Percentiles rank a stretch among this genome's conserved stretches.
Evolutionary conservation across 2,329 filamentous ascomycete species (phyloP).

Genomic region (Penicillium sp.): DNA sequence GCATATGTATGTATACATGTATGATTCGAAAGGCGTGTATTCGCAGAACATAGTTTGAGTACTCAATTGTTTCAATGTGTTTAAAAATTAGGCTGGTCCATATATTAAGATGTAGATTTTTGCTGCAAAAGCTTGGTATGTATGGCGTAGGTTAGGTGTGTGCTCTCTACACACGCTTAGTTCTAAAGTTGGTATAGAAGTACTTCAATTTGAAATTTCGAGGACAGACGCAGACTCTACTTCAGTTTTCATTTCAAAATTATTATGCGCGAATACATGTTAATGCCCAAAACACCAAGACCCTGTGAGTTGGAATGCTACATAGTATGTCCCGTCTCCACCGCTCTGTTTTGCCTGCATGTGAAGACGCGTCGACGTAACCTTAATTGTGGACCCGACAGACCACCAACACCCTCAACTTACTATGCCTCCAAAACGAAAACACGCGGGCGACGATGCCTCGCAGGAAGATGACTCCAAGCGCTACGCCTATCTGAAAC

Average conservation of each 20-base stretch:
- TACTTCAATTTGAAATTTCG: not conserved
- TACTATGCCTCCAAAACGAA: constrained; percentile 25
- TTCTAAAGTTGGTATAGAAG: too few species aligned
- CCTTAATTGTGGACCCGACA: not conserved
- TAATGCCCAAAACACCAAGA: not conserved
- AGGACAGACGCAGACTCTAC: not conserved
- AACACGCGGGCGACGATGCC: constrained; percentile 19
- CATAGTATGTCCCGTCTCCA: constrained; percentile 1
- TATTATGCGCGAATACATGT: not conserved
- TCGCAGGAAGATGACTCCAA: constrained; percentile 17
- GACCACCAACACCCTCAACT: not conserved
- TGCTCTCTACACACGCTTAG: too few species aligned
- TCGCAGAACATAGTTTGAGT: not conserved
- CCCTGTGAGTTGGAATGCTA: not conserved
- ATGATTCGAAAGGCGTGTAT: not conserved
- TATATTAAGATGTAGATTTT: not conserved
- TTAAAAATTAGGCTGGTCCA: not conserved
- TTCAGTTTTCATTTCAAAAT: not conserved
- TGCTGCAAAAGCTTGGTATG: not conserved
- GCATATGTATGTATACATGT: constrained; percentile 1
- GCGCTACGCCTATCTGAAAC: constrained; percentile 34
- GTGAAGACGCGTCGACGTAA: constrained; percentile 14
- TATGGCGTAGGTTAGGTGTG: too few species aligned
- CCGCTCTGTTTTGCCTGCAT: constrained; percentile 15
- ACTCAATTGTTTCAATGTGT: not conserved